Percentiles rank a stretch among this genome's conserved stretches.
Evolutionary conservation across 1,284 basidiomycete species (phyloP).

Genomic region (Malassezia psittaci): DNA sequence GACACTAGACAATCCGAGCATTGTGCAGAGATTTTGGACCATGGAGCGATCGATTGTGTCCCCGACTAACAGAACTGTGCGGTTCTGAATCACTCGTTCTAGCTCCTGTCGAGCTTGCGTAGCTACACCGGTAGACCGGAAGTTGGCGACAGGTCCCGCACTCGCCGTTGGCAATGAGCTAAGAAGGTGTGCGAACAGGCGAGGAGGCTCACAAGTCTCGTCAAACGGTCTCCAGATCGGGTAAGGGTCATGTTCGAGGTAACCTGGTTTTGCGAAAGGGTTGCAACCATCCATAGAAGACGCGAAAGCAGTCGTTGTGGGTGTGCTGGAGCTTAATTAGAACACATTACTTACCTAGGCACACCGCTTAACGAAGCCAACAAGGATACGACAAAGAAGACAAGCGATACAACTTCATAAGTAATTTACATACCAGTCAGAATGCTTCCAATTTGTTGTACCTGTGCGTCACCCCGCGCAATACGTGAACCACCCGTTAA

Average conservation of each 20-base stretch:
- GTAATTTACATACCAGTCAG: slow-evolving; percentile 4
- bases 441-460: slow-evolving; percentile 7
- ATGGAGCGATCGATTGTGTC: slow-evolving; percentile 48
- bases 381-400: slow-evolving; percentile 9
- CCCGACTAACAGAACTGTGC: slow-evolving; percentile 49
- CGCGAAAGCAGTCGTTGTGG: no score
- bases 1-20: slow-evolving; percentile 43
- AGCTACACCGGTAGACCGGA: not conserved
- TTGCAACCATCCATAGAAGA: not conserved
- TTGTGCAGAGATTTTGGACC: slow-evolving; percentile 47
- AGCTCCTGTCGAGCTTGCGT: slow-evolving; percentile 2
- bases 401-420: slow-evolving; percentile 2
- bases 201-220: slow-evolving; percentile 1
- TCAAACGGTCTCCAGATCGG: slow-evolving; percentile 16
- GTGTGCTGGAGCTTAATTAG: no score
- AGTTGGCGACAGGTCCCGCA: not conserved
- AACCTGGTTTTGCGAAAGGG: slow-evolving; percentile 6
- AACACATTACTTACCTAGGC: not conserved
- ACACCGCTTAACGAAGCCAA: slow-evolving; percentile 7
- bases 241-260: slow-evolving; percentile 9
- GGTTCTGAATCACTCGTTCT: slow-evolving; percentile 22
- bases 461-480: slow-evolving; percentile 1
- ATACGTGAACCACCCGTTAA: slow-evolving; percentile 4
- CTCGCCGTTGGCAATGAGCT: not conserved
- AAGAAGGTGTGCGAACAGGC: slow-evolving; percentile 8